phyloP scores from a whole-genome alignment of 2,329 filamentous ascomycete species.

The Cercospora sp. region DNA sequence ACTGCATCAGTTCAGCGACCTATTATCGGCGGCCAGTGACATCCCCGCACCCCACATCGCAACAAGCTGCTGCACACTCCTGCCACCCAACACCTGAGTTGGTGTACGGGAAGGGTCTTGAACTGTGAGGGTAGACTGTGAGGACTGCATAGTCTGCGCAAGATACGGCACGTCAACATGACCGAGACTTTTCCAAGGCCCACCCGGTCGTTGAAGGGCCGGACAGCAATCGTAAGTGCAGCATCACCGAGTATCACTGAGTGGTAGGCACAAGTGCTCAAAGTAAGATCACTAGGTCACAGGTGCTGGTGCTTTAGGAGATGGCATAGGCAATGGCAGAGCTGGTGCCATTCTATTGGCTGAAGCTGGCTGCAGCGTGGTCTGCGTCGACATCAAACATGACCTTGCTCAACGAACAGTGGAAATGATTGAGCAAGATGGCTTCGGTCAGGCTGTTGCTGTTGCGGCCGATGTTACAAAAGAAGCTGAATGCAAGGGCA shows the following conservation, averaged over 20 bases:
- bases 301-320: constrained; percentile 57
- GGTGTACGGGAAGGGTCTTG: neutral
- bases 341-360: constrained; percentile 61
- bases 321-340: constrained; percentile 62
- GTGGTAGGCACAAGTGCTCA: neutral
- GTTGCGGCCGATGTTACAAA: constrained; percentile 57
- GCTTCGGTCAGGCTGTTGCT: constrained; percentile 45
- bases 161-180: constrained; percentile 26
- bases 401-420: constrained; percentile 55
- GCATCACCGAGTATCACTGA: neutral
- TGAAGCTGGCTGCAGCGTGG: constrained; percentile 57
- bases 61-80: neutral
- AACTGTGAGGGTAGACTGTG: neutral
- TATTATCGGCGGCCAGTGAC: neutral
- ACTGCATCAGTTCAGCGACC: neutral
- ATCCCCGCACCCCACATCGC: neutral
- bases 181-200: constrained; percentile 36
- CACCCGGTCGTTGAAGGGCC: constrained; percentile 43
- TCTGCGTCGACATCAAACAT: constrained; percentile 58
- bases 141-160: neutral
- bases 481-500: constrained; percentile 52
- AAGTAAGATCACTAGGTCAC: constrained; percentile 44
- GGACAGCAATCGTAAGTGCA: constrained; percentile 48
- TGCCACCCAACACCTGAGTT: neutral
- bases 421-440: constrained; percentile 51